phyloP scores from a whole-genome alignment of 108 stramenopile genomes.

The Nannochloropsis granulata region DNA sequence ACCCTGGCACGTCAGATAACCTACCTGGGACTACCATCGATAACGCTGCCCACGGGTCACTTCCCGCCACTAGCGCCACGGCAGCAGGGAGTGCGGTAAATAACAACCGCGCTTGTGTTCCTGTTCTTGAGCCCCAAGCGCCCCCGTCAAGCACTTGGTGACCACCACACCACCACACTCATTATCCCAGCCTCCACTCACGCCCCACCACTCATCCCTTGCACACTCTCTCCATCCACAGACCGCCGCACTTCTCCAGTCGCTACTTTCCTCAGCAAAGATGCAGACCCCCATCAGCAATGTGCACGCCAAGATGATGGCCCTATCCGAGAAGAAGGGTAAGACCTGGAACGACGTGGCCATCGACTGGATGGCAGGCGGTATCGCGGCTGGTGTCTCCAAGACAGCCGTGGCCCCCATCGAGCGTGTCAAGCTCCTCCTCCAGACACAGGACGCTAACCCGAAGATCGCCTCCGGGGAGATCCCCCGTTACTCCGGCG shows the following conservation, averaged over 20 bases:
- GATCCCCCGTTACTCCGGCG: conserved; percentile 85
- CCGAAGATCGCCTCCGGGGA: conserved; percentile 88
- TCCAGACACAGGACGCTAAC: conserved; percentile 84
- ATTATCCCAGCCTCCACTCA: too few relatives aligned
- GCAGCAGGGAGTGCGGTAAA: too few relatives aligned
- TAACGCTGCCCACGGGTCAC: too few relatives aligned
- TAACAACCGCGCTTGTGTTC: too few relatives aligned
- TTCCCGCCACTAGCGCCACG: too few relatives aligned
- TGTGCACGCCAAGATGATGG: neutral
- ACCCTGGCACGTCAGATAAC: too few relatives aligned
- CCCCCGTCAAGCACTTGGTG: too few relatives aligned
- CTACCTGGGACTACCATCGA: too few relatives aligned
- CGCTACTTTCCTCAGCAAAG: neutral
- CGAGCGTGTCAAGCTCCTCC: conserved; percentile 97
- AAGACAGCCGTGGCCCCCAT: conserved; percentile 63
- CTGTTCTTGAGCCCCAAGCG: too few relatives aligned
- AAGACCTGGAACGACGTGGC: neutral
- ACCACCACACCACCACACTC: too few relatives aligned
- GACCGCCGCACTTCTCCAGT: neutral
- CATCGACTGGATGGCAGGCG: neutral
- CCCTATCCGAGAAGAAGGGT: neutral
- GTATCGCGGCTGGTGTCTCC: neutral
- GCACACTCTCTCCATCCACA: neutral
- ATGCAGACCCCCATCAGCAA: neutral
- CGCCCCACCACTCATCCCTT: too few relatives aligned